Percentiles rank a stretch among this genome's conserved stretches.
phyloP scores from a whole-genome alignment of 2,329 filamentous ascomycete genomes.

The Aspergillus japonicus region DNA sequence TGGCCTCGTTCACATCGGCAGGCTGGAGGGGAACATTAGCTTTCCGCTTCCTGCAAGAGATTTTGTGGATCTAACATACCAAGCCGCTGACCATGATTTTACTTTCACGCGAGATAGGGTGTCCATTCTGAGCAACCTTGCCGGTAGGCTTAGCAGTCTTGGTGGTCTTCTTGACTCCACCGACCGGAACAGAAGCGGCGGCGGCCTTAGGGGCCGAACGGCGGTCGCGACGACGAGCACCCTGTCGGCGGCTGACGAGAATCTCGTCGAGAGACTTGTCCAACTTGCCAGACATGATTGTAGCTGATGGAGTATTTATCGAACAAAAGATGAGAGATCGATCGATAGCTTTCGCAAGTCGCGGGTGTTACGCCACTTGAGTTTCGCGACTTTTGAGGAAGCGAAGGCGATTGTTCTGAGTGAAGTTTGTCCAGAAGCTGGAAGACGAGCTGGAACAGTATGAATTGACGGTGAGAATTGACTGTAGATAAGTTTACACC shows the following conservation, averaged over 20 bases:
- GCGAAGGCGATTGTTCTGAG: neutral
- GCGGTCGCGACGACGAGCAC: slow-evolving; percentile 51
- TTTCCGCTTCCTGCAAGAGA: neutral
- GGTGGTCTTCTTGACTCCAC: slow-evolving; percentile 79
- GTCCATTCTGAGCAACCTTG: slow-evolving; percentile 63
- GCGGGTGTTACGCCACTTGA: slow-evolving; percentile 8
- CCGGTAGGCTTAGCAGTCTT: slow-evolving; percentile 47
- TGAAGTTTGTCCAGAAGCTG: neutral
- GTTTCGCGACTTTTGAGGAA: slow-evolving; percentile 5
- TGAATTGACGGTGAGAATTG: neutral
- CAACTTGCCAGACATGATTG: slow-evolving; percentile 86
- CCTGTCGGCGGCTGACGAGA: slow-evolving; percentile 69
- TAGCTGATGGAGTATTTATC: slow-evolving; percentile 6
- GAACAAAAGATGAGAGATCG: slow-evolving; percentile 7
- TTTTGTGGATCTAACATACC: slow-evolving; percentile 59
- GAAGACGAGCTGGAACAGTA: neutral
- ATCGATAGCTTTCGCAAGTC: slow-evolving; percentile 11
- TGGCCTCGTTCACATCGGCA: slow-evolving; percentile 90
- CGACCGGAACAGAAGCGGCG: slow-evolving; percentile 67
- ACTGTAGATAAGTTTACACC: neutral
- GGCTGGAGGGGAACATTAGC: slow-evolving; percentile 61
- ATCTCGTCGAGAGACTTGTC: slow-evolving; percentile 98
- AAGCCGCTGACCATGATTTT: slow-evolving; percentile 99
- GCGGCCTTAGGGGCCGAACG: slow-evolving; percentile 39
- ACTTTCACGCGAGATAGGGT: slow-evolving; percentile 68